Conservation (phyloP, 2,329 filamentous ascomycete species). For the Aureobasidium sp. region DNA sequence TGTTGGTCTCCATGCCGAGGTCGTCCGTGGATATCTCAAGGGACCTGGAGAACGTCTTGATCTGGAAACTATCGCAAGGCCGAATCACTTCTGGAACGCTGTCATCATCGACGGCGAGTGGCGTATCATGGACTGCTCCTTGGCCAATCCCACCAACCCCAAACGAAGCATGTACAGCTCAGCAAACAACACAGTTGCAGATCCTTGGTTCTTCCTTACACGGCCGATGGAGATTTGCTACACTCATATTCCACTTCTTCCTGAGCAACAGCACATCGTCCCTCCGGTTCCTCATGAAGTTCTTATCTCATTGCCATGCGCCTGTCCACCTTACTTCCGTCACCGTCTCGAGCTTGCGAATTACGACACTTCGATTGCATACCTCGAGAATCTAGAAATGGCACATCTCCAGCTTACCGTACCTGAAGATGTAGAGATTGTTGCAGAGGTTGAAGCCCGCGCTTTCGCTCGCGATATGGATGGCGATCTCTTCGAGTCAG, state of each 20-base stretch:
- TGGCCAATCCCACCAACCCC: conserved; percentile 87
- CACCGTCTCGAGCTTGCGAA: conserved; percentile 71
- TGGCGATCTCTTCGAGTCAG: conserved; percentile 88
- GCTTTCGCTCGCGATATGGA: conserved; percentile 74
- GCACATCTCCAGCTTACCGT: conserved; percentile 83
- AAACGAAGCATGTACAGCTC: conserved; percentile 69
- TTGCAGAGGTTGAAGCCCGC: conserved; percentile 83
- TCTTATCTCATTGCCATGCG: conserved; percentile 75
- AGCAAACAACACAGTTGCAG: conserved; percentile 59
- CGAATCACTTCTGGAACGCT: conserved; percentile 98
- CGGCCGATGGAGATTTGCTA: conserved; percentile 86
- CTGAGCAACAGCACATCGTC: conserved; percentile 85
- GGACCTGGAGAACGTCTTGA: conserved; percentile 76
- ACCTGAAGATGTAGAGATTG: conserved; percentile 80
- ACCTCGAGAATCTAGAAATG: conserved; percentile 88
- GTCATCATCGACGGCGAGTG: conserved; percentile 90
- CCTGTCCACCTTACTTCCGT: conserved; percentile 82
- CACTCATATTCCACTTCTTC: conserved; percentile 84
- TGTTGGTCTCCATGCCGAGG: conserved; percentile 78
- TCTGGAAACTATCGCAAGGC: conserved; percentile 68
- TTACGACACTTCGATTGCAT: conserved; percentile 79
- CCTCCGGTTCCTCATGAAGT: conserved; percentile 80
- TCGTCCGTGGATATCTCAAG: conserved; percentile 86
- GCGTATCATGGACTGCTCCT: conserved; percentile 90
- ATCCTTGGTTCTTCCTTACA: conserved; percentile 86